phyloP scores from a whole-genome alignment of 2,329 filamentous ascomycete genomes.

The Cordyceps cateniannulata region DNA sequence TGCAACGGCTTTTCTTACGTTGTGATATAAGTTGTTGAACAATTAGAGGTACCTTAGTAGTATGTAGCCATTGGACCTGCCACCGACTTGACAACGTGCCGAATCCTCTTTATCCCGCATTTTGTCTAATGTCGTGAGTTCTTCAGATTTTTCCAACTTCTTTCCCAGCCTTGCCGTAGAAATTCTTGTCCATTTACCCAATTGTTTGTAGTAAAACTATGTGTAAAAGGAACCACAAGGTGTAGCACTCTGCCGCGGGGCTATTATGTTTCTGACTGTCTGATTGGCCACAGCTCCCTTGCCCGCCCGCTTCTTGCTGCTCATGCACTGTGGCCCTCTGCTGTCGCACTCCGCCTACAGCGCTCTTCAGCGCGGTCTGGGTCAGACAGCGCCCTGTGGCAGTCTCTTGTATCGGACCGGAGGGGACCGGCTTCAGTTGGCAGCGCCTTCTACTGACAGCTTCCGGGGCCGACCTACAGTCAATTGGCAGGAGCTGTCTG shows the following conservation, averaged over 20 bases:
- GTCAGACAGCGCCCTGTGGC: background rate
- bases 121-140: too few relatives aligned
- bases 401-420: background rate
- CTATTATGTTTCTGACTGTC: constrained; percentile 7
- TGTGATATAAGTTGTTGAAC: background rate
- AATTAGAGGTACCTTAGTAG: too few relatives aligned
- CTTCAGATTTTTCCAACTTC: background rate
- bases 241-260: constrained; percentile 6
- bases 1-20: background rate
- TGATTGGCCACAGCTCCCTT: background rate
- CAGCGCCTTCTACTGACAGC: background rate
- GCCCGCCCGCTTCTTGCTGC: background rate
- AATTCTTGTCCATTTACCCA: background rate
- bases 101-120: background rate
- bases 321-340: background rate
- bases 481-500: background rate
- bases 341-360: background rate
- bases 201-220: constrained; percentile 10
- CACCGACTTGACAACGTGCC: background rate
- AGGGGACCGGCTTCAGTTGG: constrained; percentile 3
- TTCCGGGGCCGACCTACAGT: background rate
- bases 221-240: constrained; percentile 13
- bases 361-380: background rate
- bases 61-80: background rate
- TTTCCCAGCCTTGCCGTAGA: background rate